phyloP scores from a whole-genome alignment of 1,284 basidiomycete genomes.

The Puccinia hordei region DNA sequence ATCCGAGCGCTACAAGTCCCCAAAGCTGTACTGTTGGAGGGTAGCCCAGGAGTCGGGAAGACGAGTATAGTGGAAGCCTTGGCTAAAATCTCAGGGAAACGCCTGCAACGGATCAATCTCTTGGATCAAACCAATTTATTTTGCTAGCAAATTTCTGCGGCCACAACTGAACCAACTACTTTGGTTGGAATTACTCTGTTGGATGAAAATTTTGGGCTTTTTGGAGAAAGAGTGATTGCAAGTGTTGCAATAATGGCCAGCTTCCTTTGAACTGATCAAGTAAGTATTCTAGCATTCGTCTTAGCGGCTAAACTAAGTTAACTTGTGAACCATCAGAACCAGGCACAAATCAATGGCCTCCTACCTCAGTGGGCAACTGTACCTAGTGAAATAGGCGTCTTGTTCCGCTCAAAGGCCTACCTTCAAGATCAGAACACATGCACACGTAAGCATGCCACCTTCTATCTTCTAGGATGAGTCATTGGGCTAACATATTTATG shows the following conservation, averaged over 20 bases:
- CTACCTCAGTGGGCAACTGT: constrained; percentile 28
- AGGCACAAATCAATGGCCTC: constrained; percentile 2
- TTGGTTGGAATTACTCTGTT: background rate
- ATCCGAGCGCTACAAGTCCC: constrained; percentile 83
- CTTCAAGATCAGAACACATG: constrained; percentile 37
- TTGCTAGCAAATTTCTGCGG: constrained; percentile 8
- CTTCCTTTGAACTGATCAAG: constrained; percentile 5
- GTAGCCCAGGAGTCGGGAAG: constrained; percentile 99
- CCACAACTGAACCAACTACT: background rate
- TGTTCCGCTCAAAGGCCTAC: constrained; percentile 35
- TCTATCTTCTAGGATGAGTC: background rate
- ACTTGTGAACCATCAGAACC: background rate
- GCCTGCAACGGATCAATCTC: constrained; percentile 92
- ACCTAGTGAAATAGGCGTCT: constrained; percentile 42
- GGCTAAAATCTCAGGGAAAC: constrained; percentile 75
- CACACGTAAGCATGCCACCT: background rate
- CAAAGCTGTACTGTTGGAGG: constrained; percentile 93
- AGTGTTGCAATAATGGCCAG: constrained; percentile 17
- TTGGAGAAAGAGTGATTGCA: constrained; percentile 32
- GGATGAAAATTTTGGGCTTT: constrained; percentile 1
- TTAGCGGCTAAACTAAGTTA: background rate
- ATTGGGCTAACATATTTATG: background rate
- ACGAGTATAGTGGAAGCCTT: constrained; percentile 89
- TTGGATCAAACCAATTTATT: constrained; percentile 98
- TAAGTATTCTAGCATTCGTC: background rate